Evolutionary conservation across 2,329 filamentous ascomycete genomes (phyloP).

Genomic region (Septoria linicola): DNA sequence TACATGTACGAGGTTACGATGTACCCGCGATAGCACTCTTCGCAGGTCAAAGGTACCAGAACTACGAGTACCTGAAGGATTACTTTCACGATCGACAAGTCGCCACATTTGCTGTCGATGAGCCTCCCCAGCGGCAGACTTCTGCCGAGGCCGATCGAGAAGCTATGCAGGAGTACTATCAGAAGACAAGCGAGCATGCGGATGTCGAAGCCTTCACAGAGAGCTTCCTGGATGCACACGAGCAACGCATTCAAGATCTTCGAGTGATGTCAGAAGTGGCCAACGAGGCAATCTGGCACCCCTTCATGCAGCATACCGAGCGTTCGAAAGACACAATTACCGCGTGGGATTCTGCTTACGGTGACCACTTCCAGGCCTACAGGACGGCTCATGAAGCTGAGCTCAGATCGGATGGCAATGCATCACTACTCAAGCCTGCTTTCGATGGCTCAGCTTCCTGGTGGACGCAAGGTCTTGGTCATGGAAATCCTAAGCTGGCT

Average conservation of each 20-base stretch:
- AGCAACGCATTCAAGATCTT: conserved; percentile 57
- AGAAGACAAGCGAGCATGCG: conserved; percentile 43
- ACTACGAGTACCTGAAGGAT: conserved; percentile 63
- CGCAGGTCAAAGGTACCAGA: conserved; percentile 63
- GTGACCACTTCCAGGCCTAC: conserved; percentile 71
- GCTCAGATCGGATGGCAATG: conserved; percentile 12
- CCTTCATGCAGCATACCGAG: conserved; percentile 76
- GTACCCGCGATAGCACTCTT: conserved; percentile 70
- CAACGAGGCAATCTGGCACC: conserved; percentile 72
- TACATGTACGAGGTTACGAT: conserved; percentile 75
- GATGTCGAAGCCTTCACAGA: conserved; percentile 50
- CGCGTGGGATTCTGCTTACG: conserved; percentile 76
- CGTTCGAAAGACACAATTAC: conserved; percentile 63
- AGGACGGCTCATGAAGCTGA: conserved; percentile 33
- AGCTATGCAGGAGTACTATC: conserved; percentile 65
- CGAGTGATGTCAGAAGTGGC: conserved; percentile 63
- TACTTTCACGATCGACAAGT: conserved; percentile 66
- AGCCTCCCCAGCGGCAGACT: conserved; percentile 55
- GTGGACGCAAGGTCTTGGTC: conserved; percentile 88
- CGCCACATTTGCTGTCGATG: conserved; percentile 55
- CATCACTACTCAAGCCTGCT: conserved; percentile 57
- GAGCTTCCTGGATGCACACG: conserved; percentile 55
- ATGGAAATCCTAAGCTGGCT: conserved; percentile 69
- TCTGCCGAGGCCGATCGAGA: conserved; percentile 51
- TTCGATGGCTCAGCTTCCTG: conserved; percentile 85